Base-by-base conservation (phyloP, 2,329 filamentous ascomycete species). In the Stachybotrys echinatus region DNA sequence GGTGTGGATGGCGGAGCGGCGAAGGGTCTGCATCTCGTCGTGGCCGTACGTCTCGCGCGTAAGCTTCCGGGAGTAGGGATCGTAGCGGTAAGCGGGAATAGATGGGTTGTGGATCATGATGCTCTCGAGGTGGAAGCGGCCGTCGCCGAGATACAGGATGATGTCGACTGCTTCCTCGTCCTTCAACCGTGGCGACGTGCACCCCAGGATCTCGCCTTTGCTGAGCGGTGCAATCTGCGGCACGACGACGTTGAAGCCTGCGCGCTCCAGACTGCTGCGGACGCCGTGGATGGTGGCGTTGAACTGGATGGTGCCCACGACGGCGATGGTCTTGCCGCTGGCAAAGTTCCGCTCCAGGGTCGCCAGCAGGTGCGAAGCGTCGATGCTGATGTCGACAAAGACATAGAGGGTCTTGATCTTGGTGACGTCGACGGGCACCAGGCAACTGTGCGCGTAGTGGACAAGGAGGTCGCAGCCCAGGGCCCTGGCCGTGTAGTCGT, bases 91-190 rank as follows among this genome's bases (percentile, higher is more conserved):
- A 2, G 95, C 92, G 1, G 92, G 89, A 34, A 96, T 82, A 5
- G 76, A 72, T 0, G 95, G 94, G 70, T 99, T 99, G 65, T 97
- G 94, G 57, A 99, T 99, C 92, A 99, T 99, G 62, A 95, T 92
- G 62, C 89, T 95, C 70, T 99, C 94, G 42, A 99, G 86, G 66
- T 99, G 94, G 74, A 96, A 96, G 52, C 92, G 83, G 12, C 92
- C 92, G 63, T 96, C 92, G 44, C 92, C 92, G 14, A 96, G 82
- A 65, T 96, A 96, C 2, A 96, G 74, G 43, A 96, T 86, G 55
- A 90, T 70, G 63, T 95, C 89, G 20, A 92, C 81, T 40, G 69
- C 72, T 44, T 80, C 79, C 12, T 74, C 75, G 12, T 78, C 67
- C 14, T 74, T 65, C 3, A 92, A 75, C 20, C 80, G 79, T 0